Evolutionary conservation across 2,329 filamentous ascomycete species (phyloP).

Genomic region (Elsinoe fawcettii): DNA sequence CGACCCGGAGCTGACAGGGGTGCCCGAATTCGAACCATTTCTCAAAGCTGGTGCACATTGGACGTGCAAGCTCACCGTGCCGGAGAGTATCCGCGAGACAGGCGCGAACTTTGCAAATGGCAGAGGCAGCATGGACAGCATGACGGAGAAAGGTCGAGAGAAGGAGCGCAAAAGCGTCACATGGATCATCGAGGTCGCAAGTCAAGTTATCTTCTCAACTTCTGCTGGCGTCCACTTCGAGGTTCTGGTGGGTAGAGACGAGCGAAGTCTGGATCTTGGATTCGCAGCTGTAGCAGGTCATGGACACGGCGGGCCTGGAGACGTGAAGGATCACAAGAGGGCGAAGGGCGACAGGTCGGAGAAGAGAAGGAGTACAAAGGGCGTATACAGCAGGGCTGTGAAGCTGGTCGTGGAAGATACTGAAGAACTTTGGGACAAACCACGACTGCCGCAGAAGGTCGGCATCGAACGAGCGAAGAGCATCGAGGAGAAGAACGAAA

Average conservation of each 20-base stretch:
- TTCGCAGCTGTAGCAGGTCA: constrained; percentile 49
- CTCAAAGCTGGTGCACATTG: constrained; percentile 88
- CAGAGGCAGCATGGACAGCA: constrained; percentile 33
- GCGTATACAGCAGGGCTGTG: constrained; percentile 78
- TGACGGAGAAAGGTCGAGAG: constrained; percentile 26
- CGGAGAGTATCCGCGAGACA: constrained; percentile 64
- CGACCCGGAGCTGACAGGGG: constrained; percentile 60
- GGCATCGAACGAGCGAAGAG: constrained; percentile 11
- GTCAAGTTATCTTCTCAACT: constrained; percentile 87
- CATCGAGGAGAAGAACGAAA: constrained; percentile 19
- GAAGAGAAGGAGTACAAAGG: constrained; percentile 58
- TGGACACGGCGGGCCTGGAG: constrained; percentile 53
- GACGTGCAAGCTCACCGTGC: constrained; percentile 71
- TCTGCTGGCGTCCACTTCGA: constrained; percentile 86
- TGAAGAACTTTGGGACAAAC: constrained; percentile 84
- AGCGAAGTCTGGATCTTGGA: constrained; percentile 67
- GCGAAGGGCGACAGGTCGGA: constrained; percentile 47
- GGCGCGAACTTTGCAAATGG: constrained; percentile 36
- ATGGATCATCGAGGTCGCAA: constrained; percentile 87
- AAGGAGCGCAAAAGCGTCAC: constrained; percentile 54
- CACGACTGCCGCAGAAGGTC: constrained; percentile 55
- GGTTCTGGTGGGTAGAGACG: constrained; percentile 74
- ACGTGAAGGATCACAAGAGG: constrained; percentile 68
- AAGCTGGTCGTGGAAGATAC: constrained; percentile 79
- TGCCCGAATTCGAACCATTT: constrained; percentile 90